phyloP scores from a whole-genome alignment of 441 rosid species.

The Geranium incanum region DNA sequence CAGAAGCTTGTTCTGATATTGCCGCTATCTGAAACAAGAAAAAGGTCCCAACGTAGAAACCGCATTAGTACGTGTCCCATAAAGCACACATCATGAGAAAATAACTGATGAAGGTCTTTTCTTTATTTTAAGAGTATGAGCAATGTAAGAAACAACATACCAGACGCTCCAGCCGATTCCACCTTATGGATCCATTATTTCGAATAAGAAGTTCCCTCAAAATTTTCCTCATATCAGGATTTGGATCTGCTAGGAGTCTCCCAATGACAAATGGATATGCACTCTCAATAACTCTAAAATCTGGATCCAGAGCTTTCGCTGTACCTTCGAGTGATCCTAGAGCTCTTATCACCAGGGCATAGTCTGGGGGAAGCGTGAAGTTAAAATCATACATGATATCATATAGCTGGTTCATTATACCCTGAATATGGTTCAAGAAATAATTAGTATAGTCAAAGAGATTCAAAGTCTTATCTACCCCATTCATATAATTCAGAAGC shows the following conservation, averaged over 20 bases:
- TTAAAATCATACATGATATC: slow-evolving; percentile 90
- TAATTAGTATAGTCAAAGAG: not conserved
- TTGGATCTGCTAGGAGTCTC: slow-evolving; percentile 83
- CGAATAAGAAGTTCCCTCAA: slow-evolving; percentile 79
- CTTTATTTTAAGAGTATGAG: not conserved
- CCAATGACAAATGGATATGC: slow-evolving; percentile 91
- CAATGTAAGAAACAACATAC: slow-evolving; percentile 28
- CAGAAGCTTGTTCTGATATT: slow-evolving; percentile 79
- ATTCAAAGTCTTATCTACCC: too few species aligned
- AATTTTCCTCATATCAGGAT: slow-evolving; percentile 94
- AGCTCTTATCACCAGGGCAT: slow-evolving; percentile 91
- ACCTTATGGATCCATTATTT: slow-evolving; percentile 86
- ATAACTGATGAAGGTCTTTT: not conserved
- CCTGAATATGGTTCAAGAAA: slow-evolving; percentile 37
- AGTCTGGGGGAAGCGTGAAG: slow-evolving; percentile 93
- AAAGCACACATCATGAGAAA: not conserved
- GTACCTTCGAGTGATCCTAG: slow-evolving; percentile 98
- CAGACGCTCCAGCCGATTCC: slow-evolving; percentile 94
- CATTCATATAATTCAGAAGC: not conserved
- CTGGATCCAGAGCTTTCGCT: slow-evolving; percentile 84
- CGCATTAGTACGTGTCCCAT: not conserved
- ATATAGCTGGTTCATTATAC: slow-evolving; percentile 75
- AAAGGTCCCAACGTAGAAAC: not conserved
- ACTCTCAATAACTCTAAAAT: slow-evolving; percentile 83
- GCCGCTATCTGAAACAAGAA: slow-evolving; percentile 60